Evolutionary conservation across 2,329 filamentous ascomycete genomes (phyloP), one percentile per base, ranked within the genome.

Genomic region (Anthostomella pinea): DNA sequence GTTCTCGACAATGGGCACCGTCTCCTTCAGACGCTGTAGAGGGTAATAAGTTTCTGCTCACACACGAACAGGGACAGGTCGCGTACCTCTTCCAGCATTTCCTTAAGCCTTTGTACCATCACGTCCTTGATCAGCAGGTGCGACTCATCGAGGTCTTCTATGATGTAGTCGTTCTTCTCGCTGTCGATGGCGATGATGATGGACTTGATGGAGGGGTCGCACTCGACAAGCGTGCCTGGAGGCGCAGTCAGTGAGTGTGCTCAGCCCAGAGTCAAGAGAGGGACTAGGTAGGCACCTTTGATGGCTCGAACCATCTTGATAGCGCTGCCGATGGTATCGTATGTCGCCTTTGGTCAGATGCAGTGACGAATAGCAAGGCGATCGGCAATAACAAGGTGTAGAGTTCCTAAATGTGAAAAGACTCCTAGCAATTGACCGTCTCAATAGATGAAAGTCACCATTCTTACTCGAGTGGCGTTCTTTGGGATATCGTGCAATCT

Each of bases 131-230:
- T 77, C 3, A 91, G 70, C 1, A 88, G 70, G 39, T 83, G 81
- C 58, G 85, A 77, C 41, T 90, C 85, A 63, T 90, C 85, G 2
- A 90, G 74, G 45, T 89, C 84, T 53, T 89, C 84, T 45, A 89
- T 85, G 56, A 91, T 85, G 59, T 80, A 87, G 47, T 83, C 79
- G 62, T 89, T 80, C 49, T 75, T 73, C 39, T 77, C 70, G 52
- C 70, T 76, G 63, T 91, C 83, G 50, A 91, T 85, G 54, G 81
- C 85, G 51, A 86, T 71, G 55, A 91, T 83, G 68, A 90, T 88
- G 46, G 86, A 85, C 65, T 89, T 90, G 73, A 91, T 89, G 28
- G 84, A 87, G n/a, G 86, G 83, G 59, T 91, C 86, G 64, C 84
- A 88, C 63, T 88, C 79, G 63, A 91, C 80, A 47, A 91, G 74